A percentile compares a stretch with the other conserved stretches of the same genome.
These are phyloP conservation scores for Sugiyamaella novakii DNA, from an alignment of 1,139 yeast genomes.

Conservation along the genomic window DNA sequence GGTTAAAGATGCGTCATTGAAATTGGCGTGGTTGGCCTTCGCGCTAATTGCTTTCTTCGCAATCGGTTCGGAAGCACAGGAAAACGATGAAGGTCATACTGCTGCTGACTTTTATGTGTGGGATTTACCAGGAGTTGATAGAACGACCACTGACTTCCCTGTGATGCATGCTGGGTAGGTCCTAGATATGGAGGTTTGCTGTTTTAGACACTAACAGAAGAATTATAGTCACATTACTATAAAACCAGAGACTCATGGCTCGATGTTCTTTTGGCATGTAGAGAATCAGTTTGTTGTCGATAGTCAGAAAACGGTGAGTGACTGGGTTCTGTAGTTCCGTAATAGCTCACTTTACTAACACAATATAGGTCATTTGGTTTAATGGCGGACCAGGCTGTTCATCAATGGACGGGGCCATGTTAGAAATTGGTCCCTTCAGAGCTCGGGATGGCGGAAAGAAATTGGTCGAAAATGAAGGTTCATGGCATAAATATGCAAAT, in stretches of 20 bases:
- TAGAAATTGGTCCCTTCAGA: slow-evolving; percentile 91
- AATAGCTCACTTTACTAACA: slow-evolving; percentile 7
- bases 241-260: slow-evolving; percentile 56
- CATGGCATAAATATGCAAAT: slow-evolving; percentile 84
- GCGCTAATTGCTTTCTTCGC: slow-evolving; percentile 2
- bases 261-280: slow-evolving; percentile 76
- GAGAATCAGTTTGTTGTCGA: slow-evolving; percentile 39
- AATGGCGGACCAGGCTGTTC: slow-evolving; percentile 93
- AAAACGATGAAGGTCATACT: slow-evolving; percentile 13
- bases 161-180: slow-evolving; percentile 47
- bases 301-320: slow-evolving; percentile 35
- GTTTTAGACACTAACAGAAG: slow-evolving; percentile 11
- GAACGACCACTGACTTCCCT: slow-evolving; percentile 36
- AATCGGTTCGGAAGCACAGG: slow-evolving; percentile 4
- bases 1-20: too few relatives aligned
- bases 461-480: slow-evolving; percentile 60
- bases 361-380: slow-evolving; percentile 61
- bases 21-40: slow-evolving; percentile 2
- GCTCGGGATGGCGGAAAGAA: slow-evolving; percentile 51
- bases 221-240: slow-evolving; percentile 56
- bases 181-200: too few relatives aligned
- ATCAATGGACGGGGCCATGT: slow-evolving; percentile 94
- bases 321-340: slow-evolving; percentile 22
- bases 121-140: slow-evolving; percentile 42
- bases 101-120: slow-evolving; percentile 44